phyloP scores from a whole-genome alignment of 2,329 filamentous ascomycete genomes.

The Scedosporium dehoogii region DNA sequence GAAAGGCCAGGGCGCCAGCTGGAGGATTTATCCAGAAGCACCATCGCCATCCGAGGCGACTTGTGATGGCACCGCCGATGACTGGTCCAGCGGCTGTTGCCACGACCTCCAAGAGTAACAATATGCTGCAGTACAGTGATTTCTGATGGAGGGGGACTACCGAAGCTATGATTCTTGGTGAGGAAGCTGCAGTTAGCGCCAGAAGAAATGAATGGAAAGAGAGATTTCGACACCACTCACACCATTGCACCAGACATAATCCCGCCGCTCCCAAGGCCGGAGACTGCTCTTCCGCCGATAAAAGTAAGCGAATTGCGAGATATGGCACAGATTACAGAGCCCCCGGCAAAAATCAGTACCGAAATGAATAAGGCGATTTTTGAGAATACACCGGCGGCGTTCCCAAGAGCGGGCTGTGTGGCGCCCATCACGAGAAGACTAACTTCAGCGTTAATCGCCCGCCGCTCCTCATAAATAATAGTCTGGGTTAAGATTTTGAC shows the following conservation, averaged over 20 bases:
- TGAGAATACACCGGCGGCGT: slow-evolving; percentile 33
- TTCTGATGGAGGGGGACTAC: slow-evolving; percentile 16
- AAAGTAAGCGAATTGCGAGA: slow-evolving; percentile 28
- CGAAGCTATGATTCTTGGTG: slow-evolving; percentile 12
- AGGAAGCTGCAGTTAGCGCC: slow-evolving; percentile 6
- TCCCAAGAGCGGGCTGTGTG: slow-evolving; percentile 29
- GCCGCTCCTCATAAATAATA: slow-evolving; percentile 14
- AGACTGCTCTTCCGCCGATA: slow-evolving; percentile 31
- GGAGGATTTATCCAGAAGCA: slow-evolving; percentile 56
- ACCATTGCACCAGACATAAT: slow-evolving; percentile 20
- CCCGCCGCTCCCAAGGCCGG: slow-evolving; percentile 28
- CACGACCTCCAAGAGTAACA: slow-evolving; percentile 19
- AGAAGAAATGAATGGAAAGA: slow-evolving; percentile 10
- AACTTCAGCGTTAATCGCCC: slow-evolving; percentile 17
- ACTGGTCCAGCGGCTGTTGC: slow-evolving; percentile 39
- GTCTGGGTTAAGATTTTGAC: slow-evolving; percentile 31
- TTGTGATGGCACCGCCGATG: slow-evolving; percentile 46
- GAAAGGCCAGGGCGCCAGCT: slow-evolving; percentile 28
- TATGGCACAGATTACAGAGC: slow-evolving; percentile 25
- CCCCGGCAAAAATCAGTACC: slow-evolving; percentile 17
- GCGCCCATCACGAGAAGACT: slow-evolving; percentile 31
- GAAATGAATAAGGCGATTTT: slow-evolving; percentile 26
- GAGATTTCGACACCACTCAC: not conserved
- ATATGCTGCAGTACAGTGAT: slow-evolving; percentile 9
- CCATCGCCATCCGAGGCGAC: slow-evolving; percentile 49